phyloP scores from a whole-genome alignment of 108 stramenopile genomes.

The Pelagomonas calceolata region DNA sequence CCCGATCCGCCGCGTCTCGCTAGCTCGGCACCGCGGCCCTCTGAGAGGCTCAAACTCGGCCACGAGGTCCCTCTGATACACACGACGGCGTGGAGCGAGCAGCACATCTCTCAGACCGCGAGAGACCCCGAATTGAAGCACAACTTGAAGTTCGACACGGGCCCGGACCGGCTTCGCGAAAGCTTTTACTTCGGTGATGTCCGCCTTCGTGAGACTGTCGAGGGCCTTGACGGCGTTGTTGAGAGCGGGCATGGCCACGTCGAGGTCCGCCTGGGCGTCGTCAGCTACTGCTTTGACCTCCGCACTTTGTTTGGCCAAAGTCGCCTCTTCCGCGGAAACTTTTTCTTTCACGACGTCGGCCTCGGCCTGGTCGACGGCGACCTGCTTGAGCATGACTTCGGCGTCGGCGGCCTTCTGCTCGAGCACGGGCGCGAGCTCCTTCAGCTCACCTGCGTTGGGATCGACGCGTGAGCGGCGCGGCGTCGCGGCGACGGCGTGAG shows the following conservation, averaged over 20 bases:
- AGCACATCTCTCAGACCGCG: no score
- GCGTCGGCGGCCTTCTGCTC: constrained; percentile 38
- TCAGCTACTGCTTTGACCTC: constrained; percentile 42
- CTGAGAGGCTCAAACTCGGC: no score
- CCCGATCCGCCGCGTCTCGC: no score
- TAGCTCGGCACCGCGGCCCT: no score
- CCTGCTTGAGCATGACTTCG: constrained; percentile 36
- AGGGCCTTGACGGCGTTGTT: constrained; percentile 41
- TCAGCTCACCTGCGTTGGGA: no score
- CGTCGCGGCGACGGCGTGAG: no score
- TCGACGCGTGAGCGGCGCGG: no score
- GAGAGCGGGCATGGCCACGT: constrained; percentile 47
- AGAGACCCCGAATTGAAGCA: no score
- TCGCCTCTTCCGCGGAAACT: constrained; percentile 36
- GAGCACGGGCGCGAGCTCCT: constrained; percentile 43
- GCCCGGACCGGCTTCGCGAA: constrained; percentile 51
- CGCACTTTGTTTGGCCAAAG: constrained; percentile 39
- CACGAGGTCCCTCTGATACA: no score
- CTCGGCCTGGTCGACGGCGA: constrained; percentile 29
- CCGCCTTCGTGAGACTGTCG: constrained; percentile 37
- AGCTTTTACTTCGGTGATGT: constrained; percentile 48
- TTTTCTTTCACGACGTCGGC: constrained; percentile 32
- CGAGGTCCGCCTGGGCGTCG: constrained; percentile 50
- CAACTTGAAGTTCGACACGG: no score
- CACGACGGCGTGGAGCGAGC: no score